These are phyloP conservation scores for Fusarium sp. DNA, from an alignment of 2,329 filamentous ascomycete species.

Conservation along the genomic window DNA sequence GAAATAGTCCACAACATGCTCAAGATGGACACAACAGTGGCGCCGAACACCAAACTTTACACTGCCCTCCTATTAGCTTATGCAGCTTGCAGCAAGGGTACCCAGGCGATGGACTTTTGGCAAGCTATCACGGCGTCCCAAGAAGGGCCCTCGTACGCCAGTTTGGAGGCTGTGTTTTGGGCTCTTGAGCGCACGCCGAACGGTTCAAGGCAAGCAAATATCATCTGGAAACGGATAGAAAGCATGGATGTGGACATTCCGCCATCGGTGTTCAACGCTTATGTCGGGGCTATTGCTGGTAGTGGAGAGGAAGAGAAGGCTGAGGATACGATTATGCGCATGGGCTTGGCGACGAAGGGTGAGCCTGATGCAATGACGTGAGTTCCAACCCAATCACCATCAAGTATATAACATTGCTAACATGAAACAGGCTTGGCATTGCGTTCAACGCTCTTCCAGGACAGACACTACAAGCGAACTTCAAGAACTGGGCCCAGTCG, in stretches of 20 bases:
- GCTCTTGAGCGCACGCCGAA: constrained; percentile 75
- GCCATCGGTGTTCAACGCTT: constrained; percentile 78
- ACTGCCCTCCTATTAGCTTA: constrained; percentile 93
- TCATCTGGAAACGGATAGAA: constrained; percentile 78
- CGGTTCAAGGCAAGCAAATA: constrained; percentile 71
- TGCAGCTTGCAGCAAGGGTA: constrained; percentile 74
- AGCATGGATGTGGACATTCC: constrained; percentile 85
- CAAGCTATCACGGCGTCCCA: constrained; percentile 81
- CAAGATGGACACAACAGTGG: constrained; percentile 88
- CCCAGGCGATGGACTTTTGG: constrained; percentile 83
- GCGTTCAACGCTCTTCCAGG: constrained; percentile 81
- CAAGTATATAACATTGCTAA: constrained; percentile 25
- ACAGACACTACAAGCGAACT: constrained; percentile 73
- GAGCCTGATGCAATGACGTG: constrained; percentile 79
- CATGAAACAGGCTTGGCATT: constrained; percentile 73
- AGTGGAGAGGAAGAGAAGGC: constrained; percentile 79
- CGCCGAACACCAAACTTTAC: constrained; percentile 79
- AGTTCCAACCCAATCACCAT: constrained; percentile 56
- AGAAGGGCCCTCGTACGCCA: constrained; percentile 89
- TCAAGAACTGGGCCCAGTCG: constrained; percentile 80
- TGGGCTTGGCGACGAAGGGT: constrained; percentile 75
- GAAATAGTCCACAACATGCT: constrained; percentile 90
- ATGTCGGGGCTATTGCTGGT: constrained; percentile 80
- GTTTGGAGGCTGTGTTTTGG: constrained; percentile 84
- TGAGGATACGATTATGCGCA: constrained; percentile 73